phyloP scores from a whole-genome alignment of 306 rosid genomes.

The Trifolium fragiferum region DNA sequence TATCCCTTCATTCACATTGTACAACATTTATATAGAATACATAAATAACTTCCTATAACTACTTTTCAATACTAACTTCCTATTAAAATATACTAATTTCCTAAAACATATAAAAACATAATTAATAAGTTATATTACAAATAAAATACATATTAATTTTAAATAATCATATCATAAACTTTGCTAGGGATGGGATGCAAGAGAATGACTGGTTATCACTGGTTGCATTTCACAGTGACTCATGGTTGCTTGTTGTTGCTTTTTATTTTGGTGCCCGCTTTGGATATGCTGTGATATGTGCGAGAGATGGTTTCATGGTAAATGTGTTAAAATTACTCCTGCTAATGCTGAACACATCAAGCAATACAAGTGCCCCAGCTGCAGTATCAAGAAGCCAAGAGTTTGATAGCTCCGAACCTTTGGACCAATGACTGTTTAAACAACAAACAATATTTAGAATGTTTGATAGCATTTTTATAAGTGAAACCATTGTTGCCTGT shows the following conservation, averaged over 20 bases:
- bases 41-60: too few relatives aligned
- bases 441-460: slow-evolving; percentile 52
- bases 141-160: too few relatives aligned
- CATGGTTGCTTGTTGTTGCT: slow-evolving; percentile 95
- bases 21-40: too few relatives aligned
- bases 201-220: slow-evolving; percentile 98
- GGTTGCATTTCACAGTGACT: slow-evolving; percentile 98
- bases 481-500: slow-evolving; percentile 57
- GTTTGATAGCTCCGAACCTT: slow-evolving; percentile 55
- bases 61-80: too few relatives aligned
- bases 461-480: slow-evolving; percentile 58
- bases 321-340: slow-evolving; percentile 90
- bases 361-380: slow-evolving; percentile 93
- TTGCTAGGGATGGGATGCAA: slow-evolving; percentile 99
- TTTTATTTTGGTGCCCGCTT: slow-evolving; percentile 98
- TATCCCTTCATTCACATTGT: too few relatives aligned
- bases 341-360: slow-evolving; percentile 96
- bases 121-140: too few relatives aligned
- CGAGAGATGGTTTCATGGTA: slow-evolving; percentile 94
- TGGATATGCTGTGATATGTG: slow-evolving; percentile 93
- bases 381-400: slow-evolving; percentile 90
- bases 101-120: too few relatives aligned
- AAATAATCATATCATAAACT: too few relatives aligned
- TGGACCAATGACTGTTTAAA: slow-evolving; percentile 39
- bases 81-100: too few relatives aligned